Conservation (phyloP, 2,329 filamentous ascomycete species). For the Zymoseptoria pseudotritici region DNA sequence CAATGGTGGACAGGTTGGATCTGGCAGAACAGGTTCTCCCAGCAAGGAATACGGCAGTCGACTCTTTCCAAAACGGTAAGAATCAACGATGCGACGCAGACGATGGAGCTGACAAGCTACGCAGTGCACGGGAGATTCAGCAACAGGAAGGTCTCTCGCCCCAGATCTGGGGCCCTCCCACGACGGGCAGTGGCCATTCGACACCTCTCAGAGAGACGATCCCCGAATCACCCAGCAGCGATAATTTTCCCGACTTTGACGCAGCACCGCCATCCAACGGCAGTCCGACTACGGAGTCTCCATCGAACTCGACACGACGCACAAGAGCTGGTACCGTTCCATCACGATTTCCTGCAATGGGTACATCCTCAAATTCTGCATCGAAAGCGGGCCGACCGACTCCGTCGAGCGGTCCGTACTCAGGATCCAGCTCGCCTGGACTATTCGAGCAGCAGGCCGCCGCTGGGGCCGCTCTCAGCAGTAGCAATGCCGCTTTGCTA, state of each 20-base stretch:
- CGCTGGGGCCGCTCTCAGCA: slow-evolving; percentile 44
- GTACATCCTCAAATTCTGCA: slow-evolving; percentile 44
- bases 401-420: slow-evolving; percentile 80
- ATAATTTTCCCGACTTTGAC: slow-evolving; percentile 88
- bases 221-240: slow-evolving; percentile 83
- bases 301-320: slow-evolving; percentile 47
- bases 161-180: slow-evolving; percentile 82
- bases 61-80: slow-evolving; percentile 88
- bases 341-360: slow-evolving; percentile 79
- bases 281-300: slow-evolving; percentile 17
- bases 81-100: slow-evolving; percentile 10
- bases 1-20: slow-evolving; percentile 49
- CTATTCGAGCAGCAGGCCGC: slow-evolving; percentile 23
- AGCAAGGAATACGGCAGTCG: slow-evolving; percentile 82
- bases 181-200: slow-evolving; percentile 91
- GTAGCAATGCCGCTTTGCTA: slow-evolving; percentile 63
- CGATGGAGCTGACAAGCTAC: slow-evolving; percentile 5
- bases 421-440: slow-evolving; percentile 47
- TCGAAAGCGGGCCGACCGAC: slow-evolving; percentile 77
- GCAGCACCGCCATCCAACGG: slow-evolving; percentile 19
- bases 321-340: slow-evolving; percentile 93
- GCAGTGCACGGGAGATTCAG: slow-evolving; percentile 89
- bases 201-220: slow-evolving; percentile 96
- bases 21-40: slow-evolving; percentile 77
- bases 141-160: slow-evolving; percentile 81